Base-by-base conservation (phyloP, 2,329 filamentous ascomycete genomes). In the Beauveria sp. region DNA sequence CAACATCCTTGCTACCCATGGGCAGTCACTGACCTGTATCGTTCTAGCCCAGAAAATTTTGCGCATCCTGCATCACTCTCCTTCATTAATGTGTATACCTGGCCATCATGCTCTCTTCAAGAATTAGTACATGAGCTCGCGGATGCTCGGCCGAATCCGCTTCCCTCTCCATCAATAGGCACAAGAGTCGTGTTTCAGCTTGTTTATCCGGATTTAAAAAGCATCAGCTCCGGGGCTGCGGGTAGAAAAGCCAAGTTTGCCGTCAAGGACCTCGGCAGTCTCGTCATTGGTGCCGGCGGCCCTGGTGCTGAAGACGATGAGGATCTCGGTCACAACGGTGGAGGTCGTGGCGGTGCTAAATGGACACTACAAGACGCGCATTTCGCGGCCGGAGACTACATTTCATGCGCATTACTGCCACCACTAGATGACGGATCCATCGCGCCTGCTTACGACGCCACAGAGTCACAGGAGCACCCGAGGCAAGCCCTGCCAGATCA, bases 361-460 rank as follows among this genome's bases (percentile, higher is more conserved):
- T 93, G 88, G 76, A 93, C 90, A 9, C 76, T 98, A 38, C 80
- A 80, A 43, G 90, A 96, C 60, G 86, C 84, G 40, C 84, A 88
- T 24, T 96, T 96, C 69, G 88, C 96, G 12, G 88, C 95, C 65
- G 93, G 93, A 0, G 93, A 98, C 74, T 96, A 89, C 70, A 81
- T 98, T 46, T 88, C 88, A 62, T 93, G 90, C 72, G 90, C 91
- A 5, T 87, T 96, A 63, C 78, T 93, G 61, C 87, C 90, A 48
- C 90, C 91, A 1, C 76, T 89, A 28, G 77, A 84, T 38, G 88
- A 93, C 71, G 92, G 92, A 0, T 84, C 83, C 38, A 86, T 96
- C 45, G 87, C 87, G 49, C 85, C 89, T 10, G 77, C 82, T n/a
- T 78, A 61, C 42, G 51, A 55, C 45, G 59, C 59, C 28, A 55